Percentiles rank a stretch among this genome's conserved stretches.
These are phyloP conservation scores for Hymenoscyphus fraxineus DNA, from an alignment of 2,329 filamentous ascomycete genomes.

Conservation along the genomic window DNA sequence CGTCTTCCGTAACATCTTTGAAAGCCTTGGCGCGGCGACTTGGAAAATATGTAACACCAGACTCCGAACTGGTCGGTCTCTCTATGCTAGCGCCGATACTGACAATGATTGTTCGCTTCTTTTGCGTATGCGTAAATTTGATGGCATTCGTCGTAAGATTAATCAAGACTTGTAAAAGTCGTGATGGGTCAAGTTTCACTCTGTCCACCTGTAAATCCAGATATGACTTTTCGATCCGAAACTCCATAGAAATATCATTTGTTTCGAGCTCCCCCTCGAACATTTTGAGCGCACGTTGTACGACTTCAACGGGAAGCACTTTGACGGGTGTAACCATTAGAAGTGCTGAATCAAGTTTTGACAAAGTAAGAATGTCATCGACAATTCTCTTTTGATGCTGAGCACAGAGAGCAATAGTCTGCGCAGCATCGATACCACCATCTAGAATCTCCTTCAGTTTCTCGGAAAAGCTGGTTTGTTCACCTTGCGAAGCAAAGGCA, in stretches of 20 bases:
- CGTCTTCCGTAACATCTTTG: conserved; percentile 27
- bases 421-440: conserved; percentile 67
- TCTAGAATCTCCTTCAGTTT: conserved; percentile 49
- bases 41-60: conserved; percentile 35
- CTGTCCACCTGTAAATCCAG: conserved; percentile 62
- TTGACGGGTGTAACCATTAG: conserved; percentile 68
- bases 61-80: conserved; percentile 47
- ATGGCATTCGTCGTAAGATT: conserved; percentile 80
- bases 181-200: conserved; percentile 71
- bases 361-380: conserved; percentile 63
- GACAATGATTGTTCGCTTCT: conserved; percentile 48
- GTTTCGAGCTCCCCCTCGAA: conserved; percentile 72
- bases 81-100: conserved; percentile 31
- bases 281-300: conserved; percentile 70
- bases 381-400: conserved; percentile 59
- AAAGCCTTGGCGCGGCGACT: conserved; percentile 32
- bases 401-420: conserved; percentile 75
- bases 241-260: conserved; percentile 68
- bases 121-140: conserved; percentile 71
- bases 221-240: conserved; percentile 66
- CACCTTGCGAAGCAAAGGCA: conserved; percentile 20
- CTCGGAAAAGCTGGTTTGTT: conserved; percentile 27
- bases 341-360: conserved; percentile 67
- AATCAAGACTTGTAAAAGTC: conserved; percentile 75
- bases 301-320: conserved; percentile 60